Conservation (phyloP, 257 asterid species). For the Marsdenia floribunda region DNA sequence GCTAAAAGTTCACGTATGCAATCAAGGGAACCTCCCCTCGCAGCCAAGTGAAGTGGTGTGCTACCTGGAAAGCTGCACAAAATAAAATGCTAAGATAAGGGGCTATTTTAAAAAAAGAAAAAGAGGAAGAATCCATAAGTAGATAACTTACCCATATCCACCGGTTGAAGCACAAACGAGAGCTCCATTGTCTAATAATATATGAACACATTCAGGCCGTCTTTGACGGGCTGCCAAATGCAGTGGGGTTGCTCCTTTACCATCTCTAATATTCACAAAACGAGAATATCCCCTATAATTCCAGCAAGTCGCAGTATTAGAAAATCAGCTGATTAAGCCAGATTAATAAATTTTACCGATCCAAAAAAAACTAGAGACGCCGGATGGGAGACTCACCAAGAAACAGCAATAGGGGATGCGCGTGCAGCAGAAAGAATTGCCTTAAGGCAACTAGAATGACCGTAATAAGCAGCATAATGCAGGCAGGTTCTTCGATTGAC, state of each 20-base stretch:
- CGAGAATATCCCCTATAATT: slow-evolving; percentile 74
- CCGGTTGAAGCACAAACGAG: slow-evolving; percentile 81
- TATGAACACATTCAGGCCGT: slow-evolving; percentile 64
- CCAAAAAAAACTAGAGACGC: background rate
- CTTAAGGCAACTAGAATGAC: slow-evolving; percentile 76
- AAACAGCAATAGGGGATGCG: slow-evolving; percentile 63
- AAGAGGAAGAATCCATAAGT: background rate
- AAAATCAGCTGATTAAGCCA: background rate
- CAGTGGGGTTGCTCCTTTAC: slow-evolving; percentile 93
- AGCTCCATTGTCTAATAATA: slow-evolving; percentile 73
- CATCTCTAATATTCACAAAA: slow-evolving; percentile 88
- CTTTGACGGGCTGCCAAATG: slow-evolving; percentile 90
- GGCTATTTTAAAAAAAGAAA: background rate
- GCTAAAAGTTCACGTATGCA: slow-evolving; percentile 86
- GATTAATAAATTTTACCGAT: background rate
- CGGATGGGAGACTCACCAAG: slow-evolving; percentile 51
- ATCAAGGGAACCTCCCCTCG: slow-evolving; percentile 93
- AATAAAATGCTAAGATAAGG: slow-evolving; percentile 4
- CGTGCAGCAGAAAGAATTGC: slow-evolving; percentile 77
- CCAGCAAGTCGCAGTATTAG: background rate
- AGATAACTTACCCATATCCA: slow-evolving; percentile 53
- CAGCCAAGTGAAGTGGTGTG: slow-evolving; percentile 98
- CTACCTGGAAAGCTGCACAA: slow-evolving; percentile 68
- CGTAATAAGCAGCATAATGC: slow-evolving; percentile 95
- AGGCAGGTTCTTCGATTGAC: slow-evolving; percentile 85